Percentiles rank a stretch among this genome's conserved stretches.
Evolutionary conservation across 441 rosid species (phyloP).

Genomic region (Eruca vesicaria): DNA sequence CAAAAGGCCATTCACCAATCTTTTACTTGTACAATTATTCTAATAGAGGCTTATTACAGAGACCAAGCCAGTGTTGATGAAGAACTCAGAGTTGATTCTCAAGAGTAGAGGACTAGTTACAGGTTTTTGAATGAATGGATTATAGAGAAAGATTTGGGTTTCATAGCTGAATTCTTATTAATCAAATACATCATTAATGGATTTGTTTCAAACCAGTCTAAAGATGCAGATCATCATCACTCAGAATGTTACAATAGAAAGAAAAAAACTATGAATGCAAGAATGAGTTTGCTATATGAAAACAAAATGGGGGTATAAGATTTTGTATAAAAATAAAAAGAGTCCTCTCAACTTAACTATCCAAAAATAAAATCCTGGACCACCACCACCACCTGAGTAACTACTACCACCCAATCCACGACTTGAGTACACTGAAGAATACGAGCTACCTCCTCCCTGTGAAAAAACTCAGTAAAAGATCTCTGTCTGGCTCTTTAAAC

Average conservation of each 20-base stretch:
- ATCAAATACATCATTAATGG: background rate
- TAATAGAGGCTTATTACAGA: conserved; percentile 67
- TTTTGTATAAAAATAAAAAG: background rate
- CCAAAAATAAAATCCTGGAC: no score
- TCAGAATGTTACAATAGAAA: conserved; percentile 18
- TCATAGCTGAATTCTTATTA: conserved; percentile 22
- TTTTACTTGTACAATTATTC: conserved; percentile 75
- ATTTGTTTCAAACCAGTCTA: conserved; percentile 18
- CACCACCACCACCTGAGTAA: conserved; percentile 70
- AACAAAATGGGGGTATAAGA: conserved; percentile 30
- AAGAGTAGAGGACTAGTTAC: conserved; percentile 40
- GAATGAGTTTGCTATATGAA: conserved; percentile 18
- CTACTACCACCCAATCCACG: conserved; percentile 82
- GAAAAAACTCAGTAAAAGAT: conserved; percentile 13
- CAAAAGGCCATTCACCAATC: conserved; percentile 71
- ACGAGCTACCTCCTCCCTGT: conserved; percentile 89
- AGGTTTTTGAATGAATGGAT: conserved; percentile 1
- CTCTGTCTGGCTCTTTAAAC: background rate
- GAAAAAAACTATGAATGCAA: conserved; percentile 18
- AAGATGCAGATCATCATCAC: conserved; percentile 15
- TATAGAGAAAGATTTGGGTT: conserved; percentile 40
- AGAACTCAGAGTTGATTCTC: conserved; percentile 38
- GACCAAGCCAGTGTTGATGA: conserved; percentile 30
- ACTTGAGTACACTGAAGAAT: conserved; percentile 78
- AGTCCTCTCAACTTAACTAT: no score